Evolutionary conservation across 2,329 filamentous ascomycete species (phyloP).

Genomic region (Clonostachys byssicola): DNA sequence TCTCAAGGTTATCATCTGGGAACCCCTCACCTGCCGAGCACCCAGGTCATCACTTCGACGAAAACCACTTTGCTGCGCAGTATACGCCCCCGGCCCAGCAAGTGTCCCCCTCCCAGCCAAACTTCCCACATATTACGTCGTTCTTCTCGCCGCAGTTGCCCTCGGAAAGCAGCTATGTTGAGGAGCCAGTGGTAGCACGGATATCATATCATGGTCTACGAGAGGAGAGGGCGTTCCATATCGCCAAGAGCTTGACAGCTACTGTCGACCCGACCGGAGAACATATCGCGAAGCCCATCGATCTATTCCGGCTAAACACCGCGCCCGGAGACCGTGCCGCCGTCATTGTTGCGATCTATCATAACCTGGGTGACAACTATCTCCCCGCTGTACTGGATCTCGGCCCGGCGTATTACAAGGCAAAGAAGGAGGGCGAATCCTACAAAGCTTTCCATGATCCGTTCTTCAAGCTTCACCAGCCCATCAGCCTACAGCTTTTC

Average conservation of each 20-base stretch:
- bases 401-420: slow-evolving; percentile 68
- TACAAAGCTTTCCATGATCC: slow-evolving; percentile 39
- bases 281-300: slow-evolving; percentile 77
- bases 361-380: slow-evolving; percentile 67
- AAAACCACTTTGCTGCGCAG: too few relatives aligned
- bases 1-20: slow-evolving; percentile 33
- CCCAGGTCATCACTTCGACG: background rate
- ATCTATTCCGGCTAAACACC: slow-evolving; percentile 68
- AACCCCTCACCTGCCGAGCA: slow-evolving; percentile 37
- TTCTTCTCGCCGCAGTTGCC: background rate
- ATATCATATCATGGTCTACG: slow-evolving; percentile 79
- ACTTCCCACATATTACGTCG: background rate
- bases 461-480: slow-evolving; percentile 45
- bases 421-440: slow-evolving; percentile 45
- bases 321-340: slow-evolving; percentile 64
- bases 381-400: slow-evolving; percentile 69
- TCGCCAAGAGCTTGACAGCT: slow-evolving; percentile 67
- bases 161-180: slow-evolving; percentile 32
- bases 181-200: slow-evolving; percentile 71
- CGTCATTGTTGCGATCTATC: slow-evolving; percentile 77
- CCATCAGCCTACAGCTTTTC: slow-evolving; percentile 71
- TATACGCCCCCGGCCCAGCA: too few relatives aligned
- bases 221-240: slow-evolving; percentile 83
- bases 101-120: too few relatives aligned
- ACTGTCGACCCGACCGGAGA: slow-evolving; percentile 68